Conservation (phyloP, 257 asterid genomes). For the Salvia hispanica region DNA sequence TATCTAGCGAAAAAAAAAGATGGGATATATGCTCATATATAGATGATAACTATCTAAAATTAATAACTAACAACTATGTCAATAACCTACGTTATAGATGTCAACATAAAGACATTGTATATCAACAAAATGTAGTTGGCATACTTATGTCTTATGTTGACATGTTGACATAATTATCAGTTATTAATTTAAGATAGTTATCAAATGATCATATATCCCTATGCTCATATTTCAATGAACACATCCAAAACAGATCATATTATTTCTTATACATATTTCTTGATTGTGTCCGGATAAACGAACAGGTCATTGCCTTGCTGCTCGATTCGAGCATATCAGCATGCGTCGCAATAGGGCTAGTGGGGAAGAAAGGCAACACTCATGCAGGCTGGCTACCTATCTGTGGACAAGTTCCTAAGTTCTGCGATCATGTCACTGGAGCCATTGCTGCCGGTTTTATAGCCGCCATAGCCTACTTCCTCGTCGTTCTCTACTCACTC, state of each 20-base stretch:
- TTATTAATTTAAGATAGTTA: no score
- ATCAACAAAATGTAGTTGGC: no score
- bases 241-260: not conserved
- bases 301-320: slow-evolving; percentile 60
- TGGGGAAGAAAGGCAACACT: slow-evolving; percentile 69
- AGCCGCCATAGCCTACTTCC: slow-evolving; percentile 56
- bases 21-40: no score
- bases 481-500: slow-evolving; percentile 62
- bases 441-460: slow-evolving; percentile 69
- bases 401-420: slow-evolving; percentile 84
- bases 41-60: no score
- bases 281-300: not conserved
- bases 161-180: not conserved
- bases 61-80: not conserved
- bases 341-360: slow-evolving; percentile 62
- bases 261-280: not conserved
- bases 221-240: no score
- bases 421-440: slow-evolving; percentile 60
- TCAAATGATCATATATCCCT: no score
- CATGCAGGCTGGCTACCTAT: slow-evolving; percentile 93
- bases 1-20: not conserved
- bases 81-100: no score
- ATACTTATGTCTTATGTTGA: not conserved
- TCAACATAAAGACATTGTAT: no score
- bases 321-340: slow-evolving; percentile 81